phyloP scores from a whole-genome alignment of 139 green algal genomes.

The Coelastrella sp. region DNA sequence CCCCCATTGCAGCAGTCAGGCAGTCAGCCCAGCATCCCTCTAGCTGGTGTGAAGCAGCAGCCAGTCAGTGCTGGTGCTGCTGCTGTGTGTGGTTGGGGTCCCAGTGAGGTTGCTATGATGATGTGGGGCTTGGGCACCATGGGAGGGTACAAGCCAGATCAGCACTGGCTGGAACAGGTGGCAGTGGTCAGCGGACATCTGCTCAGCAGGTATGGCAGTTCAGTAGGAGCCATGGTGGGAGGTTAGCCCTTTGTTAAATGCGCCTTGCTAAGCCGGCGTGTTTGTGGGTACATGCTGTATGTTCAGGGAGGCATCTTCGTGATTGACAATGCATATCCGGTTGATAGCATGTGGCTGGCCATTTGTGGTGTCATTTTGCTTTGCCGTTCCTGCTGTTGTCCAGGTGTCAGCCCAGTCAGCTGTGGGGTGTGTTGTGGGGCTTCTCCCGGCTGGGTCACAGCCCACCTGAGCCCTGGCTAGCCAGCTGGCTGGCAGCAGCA shows the following conservation, averaged over 20 bases:
- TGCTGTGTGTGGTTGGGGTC: slow-evolving; percentile 11
- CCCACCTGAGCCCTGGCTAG: slow-evolving; percentile 16
- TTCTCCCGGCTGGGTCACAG: slow-evolving; percentile 37
- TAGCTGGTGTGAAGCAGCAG: not conserved
- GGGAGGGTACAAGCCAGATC: not conserved
- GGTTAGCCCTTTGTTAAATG: no score
- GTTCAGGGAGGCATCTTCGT: no score
- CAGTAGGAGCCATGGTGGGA: not conserved
- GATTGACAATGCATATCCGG: no score
- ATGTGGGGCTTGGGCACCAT: slow-evolving; percentile 45
- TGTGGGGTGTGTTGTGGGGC: slow-evolving; percentile 54
- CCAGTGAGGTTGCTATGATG: slow-evolving; percentile 24
- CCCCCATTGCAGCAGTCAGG: not conserved
- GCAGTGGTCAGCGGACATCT: not conserved
- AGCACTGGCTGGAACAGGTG: slow-evolving; percentile 15
- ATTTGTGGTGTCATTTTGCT: not conserved
- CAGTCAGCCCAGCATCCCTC: no score
- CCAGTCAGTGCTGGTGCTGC: not conserved
- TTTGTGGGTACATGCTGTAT: no score
- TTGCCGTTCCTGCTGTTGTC: no score
- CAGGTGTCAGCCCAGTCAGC: slow-evolving; percentile 40
- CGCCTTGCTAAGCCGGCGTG: no score
- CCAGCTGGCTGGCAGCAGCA: slow-evolving; percentile 35
- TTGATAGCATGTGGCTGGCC: not conserved
- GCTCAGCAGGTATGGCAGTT: slow-evolving; percentile 10